Conservation (phyloP, 768 basidiomycete species). For the Termitomyces sp. region DNA sequence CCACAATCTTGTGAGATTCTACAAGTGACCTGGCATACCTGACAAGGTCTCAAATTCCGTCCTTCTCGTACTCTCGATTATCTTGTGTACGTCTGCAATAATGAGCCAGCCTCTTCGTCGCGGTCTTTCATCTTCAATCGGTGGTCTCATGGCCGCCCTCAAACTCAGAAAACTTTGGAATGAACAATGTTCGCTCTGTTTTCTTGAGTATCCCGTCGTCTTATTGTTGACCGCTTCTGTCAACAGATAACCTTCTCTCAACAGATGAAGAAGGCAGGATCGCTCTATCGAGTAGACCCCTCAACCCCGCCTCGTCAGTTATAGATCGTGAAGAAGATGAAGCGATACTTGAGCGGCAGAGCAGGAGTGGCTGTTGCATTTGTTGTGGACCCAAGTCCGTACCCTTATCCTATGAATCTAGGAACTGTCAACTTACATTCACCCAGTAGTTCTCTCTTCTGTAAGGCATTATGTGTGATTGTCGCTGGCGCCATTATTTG, state of each 20-base stretch:
- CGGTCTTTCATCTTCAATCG: conserved; percentile 34
- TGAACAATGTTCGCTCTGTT: conserved; percentile 30
- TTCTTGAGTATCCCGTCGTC: neutral
- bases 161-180: conserved; percentile 43
- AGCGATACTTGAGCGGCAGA: conserved; percentile 20
- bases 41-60: too few relatives aligned
- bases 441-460: conserved; percentile 45
- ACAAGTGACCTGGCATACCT: too few relatives aligned
- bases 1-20: too few relatives aligned
- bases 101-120: conserved; percentile 11
- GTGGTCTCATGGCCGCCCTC: conserved; percentile 37
- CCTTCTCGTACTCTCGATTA: neutral
- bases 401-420: neutral
- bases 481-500: conserved; percentile 31
- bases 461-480: conserved; percentile 52
- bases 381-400: conserved; percentile 32
- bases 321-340: conserved; percentile 20
- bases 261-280: conserved; percentile 36
- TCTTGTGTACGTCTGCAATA: conserved; percentile 2
- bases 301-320: conserved; percentile 5
- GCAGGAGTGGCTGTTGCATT: conserved; percentile 37
- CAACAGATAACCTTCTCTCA: conserved; percentile 35
- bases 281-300: conserved; percentile 18
- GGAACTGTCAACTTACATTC: neutral
- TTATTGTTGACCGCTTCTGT: neutral